Evolutionary conservation across 2,329 filamentous ascomycete species (phyloP), one percentile per base, ranked within the genome.

Genomic region (Coniochaeta sp.): DNA sequence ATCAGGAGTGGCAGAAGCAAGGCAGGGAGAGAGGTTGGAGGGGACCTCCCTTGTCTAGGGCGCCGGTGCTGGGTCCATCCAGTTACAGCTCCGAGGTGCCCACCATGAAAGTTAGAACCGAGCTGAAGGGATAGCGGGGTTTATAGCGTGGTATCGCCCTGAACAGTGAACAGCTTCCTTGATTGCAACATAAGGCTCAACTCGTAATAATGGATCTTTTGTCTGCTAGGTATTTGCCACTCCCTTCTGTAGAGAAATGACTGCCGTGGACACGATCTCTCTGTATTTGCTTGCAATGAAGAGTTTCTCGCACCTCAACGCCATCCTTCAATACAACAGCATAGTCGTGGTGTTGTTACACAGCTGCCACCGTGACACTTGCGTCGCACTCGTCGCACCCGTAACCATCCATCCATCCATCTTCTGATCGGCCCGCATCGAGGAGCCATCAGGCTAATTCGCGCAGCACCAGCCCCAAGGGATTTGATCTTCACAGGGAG

Each of bases 191-290:
- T n/a, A n/a, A n/a, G n/a, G n/a, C n/a, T n/a, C n/a, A n/a, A n/a
- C n/a, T 42, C 38, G 38, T 42, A 42, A 42, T 42, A 42, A 42
- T 42, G 38, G 38, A 42, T 22, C 38, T 26, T 18, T n/a, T n/a
- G n/a, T n/a, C n/a, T n/a, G n/a, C n/a, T n/a, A n/a, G n/a, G n/a
- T n/a, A 30, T 24, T 42, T 22, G 38, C 38, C 20, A 24, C 20
- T 42, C 38, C 3, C 6, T 18, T 22, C 35, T 3, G 18, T 35
- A 4, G n/a, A 40, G 32, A 16, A 20, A 20, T 24, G 16, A 40
- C 35, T 40, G 35, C 20, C 13, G 33, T n/a, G n/a, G n/a, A n/a
- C n/a, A n/a, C n/a, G n/a, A n/a, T n/a, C n/a, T n/a, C n/a, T n/a
- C n/a, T n/a, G n/a, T n/a, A n/a, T n/a, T n/a, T n/a, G n/a, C n/a